A percentile compares a stretch with the other conserved stretches of the same genome.
Conservation (phyloP, 2,329 filamentous ascomycete genomes). For the Colletotrichum melonis region DNA sequence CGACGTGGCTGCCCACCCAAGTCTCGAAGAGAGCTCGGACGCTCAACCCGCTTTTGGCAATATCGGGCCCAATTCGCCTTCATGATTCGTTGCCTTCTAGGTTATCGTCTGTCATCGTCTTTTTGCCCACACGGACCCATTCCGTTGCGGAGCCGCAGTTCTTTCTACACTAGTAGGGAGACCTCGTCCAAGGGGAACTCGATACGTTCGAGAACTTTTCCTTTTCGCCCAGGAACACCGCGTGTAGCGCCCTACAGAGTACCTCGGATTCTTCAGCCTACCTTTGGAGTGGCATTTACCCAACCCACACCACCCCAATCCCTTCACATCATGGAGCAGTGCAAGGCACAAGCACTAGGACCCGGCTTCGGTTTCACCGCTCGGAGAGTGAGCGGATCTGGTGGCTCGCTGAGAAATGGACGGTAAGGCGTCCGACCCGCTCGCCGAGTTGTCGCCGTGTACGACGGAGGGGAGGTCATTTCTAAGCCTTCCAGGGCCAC, state of each 20-base stretch:
- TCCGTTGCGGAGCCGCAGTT: slow-evolving; percentile 1
- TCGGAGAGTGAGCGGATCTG: background rate
- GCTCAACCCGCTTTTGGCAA: background rate
- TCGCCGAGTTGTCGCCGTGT: slow-evolving; percentile 33
- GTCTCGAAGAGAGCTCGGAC: background rate
- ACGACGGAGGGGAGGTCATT: slow-evolving; percentile 11
- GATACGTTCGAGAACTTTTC: slow-evolving; percentile 17
- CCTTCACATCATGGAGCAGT: background rate
- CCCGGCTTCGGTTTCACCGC: slow-evolving; percentile 24
- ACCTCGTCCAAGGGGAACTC: background rate
- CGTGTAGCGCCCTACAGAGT: background rate
- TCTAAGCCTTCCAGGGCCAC: slow-evolving; percentile 2
- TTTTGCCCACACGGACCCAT: background rate
- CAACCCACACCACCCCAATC: background rate
- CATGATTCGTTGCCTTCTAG: slow-evolving; percentile 10
- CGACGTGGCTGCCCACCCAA: slow-evolving; percentile 14
- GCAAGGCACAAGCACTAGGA: background rate
- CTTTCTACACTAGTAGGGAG: background rate
- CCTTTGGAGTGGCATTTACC: background rate
- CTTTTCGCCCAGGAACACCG: slow-evolving; percentile 13
- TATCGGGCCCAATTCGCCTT: background rate
- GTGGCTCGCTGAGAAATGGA: background rate
- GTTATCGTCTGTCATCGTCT: background rate
- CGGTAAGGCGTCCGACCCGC: slow-evolving; percentile 17
- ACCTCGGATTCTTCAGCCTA: background rate